Base-by-base conservation (phyloP, 441 rosid species). In the Brassica balearica region DNA sequence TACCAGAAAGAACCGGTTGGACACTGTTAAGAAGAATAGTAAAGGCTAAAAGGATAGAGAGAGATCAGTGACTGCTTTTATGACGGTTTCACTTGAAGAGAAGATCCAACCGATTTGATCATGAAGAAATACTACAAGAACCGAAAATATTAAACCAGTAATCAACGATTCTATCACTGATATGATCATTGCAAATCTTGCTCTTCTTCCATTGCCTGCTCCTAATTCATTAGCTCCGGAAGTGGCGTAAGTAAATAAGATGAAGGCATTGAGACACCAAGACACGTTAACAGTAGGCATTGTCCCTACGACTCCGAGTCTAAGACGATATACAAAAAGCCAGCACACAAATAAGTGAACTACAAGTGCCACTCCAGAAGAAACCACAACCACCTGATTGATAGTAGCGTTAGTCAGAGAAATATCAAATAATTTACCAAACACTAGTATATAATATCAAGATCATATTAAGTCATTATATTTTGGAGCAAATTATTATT, bases 1-100 rank as follows among this genome's bases (percentile, higher is more conserved):
- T 69, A 90, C 98, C 97, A 19, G 94, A 94, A n/a, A 94, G 71
- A 74, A 94, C 86, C 8, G 38, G 38, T 34, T 34, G 38, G 8
- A 34, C 38, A 34, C 38, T 34, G 8, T 34, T 34, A 6, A 93
- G 88, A 55, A 94, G 85, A 77, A 92, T 86, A 0, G 94, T 87
- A 62, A 82, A 9, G 5, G 84, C 96, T 23, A 94, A 71, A 8
- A 90, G 89, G 46, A 71, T 23, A 1, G 94, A 75, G 94, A 75
- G 15, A 93, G 88, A 2, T 27, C 7, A 15, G 86, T 76, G 7
- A 93, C 95, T 78, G 85, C 87, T 3, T 64, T 5, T 3, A 88
- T 80, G 3, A 94, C 92, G 2, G 76, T 79, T 8, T 69, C 8
- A 60, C 85, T 87, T 6, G 95, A 83, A 12, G 95, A 81, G 75